Evolutionary conservation across 2,329 filamentous ascomycete species (phyloP).

Genomic region (Penicillium sp.): DNA sequence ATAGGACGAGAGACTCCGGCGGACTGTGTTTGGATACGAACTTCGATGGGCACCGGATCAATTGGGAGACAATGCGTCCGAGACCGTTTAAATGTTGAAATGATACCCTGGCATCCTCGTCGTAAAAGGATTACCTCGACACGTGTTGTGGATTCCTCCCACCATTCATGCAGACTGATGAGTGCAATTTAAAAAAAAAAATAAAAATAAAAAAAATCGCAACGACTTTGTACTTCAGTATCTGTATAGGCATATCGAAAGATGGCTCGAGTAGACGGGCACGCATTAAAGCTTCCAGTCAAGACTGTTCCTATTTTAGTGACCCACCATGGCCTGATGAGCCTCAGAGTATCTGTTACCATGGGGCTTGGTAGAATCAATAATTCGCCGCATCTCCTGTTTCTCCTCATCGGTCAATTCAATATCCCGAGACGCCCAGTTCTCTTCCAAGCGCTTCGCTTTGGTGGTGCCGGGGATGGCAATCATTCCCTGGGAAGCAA

Average conservation of each 20-base stretch:
- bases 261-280: not conserved
- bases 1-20: slow-evolving; percentile 71
- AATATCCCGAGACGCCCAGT: too few relatives aligned
- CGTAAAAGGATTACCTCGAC: not conserved
- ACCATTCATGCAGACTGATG: not conserved
- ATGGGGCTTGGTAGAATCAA: too few relatives aligned
- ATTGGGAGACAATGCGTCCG: slow-evolving; percentile 9
- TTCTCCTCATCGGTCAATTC: too few relatives aligned
- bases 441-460: too few relatives aligned
- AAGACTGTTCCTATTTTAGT: slow-evolving; percentile 10
- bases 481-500: too few relatives aligned
- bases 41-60: slow-evolving; percentile 60
- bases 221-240: not conserved
- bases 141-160: not conserved
- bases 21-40: slow-evolving; percentile 78
- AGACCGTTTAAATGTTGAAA: slow-evolving; percentile 11
- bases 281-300: not conserved
- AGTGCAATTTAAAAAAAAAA: not conserved
- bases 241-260: not conserved
- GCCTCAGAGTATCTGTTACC: slow-evolving; percentile 36
- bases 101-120: slow-evolving; percentile 5
- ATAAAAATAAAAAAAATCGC: too few relatives aligned
- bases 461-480: too few relatives aligned
- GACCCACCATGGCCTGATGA: slow-evolving; percentile 27
- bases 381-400: too few relatives aligned